phyloP scores from a whole-genome alignment of 2,329 filamentous ascomycete genomes.

The Fonsecaea pugnacius region DNA sequence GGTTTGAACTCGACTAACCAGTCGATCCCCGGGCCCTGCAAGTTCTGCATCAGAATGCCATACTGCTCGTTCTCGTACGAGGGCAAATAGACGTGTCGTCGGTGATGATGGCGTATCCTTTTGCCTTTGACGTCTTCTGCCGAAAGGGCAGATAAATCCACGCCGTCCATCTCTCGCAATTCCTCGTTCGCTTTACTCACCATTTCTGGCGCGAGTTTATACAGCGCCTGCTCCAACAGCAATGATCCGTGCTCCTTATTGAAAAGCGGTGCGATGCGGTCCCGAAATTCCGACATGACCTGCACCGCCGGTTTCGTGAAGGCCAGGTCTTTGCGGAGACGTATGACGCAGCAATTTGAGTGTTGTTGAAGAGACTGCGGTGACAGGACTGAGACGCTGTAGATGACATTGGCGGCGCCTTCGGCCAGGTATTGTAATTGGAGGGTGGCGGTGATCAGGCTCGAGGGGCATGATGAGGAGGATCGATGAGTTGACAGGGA shows the following conservation, averaged over 20 bases:
- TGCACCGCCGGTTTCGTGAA: conserved; percentile 49
- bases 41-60: conserved; percentile 75
- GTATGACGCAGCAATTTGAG: conserved; percentile 46
- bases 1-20: conserved; percentile 73
- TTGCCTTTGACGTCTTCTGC: conserved; percentile 11
- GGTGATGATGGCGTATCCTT: conserved; percentile 53
- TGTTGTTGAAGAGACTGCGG: conserved; percentile 38
- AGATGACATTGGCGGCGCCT: conserved; percentile 78
- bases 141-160: conserved; percentile 10
- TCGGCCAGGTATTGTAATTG: conserved; percentile 59
- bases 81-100: conserved; percentile 57
- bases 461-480: conserved; percentile 21
- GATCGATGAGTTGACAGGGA: conserved; percentile 13
- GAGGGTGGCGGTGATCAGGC: conserved; percentile 16
- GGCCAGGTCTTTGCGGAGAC: conserved; percentile 63
- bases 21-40: conserved; percentile 55
- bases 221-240: conserved; percentile 50
- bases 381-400: conserved; percentile 36
- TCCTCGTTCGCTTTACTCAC: conserved; percentile 53
- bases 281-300: conserved; percentile 50
- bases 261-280: conserved; percentile 62
- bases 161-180: conserved; percentile 50
- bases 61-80: conserved; percentile 59
- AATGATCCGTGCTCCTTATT: conserved; percentile 43
- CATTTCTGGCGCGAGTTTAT: conserved; percentile 56